Conservation (phyloP, 345 rosid genomes). For the Melaleuca alternifolia region DNA sequence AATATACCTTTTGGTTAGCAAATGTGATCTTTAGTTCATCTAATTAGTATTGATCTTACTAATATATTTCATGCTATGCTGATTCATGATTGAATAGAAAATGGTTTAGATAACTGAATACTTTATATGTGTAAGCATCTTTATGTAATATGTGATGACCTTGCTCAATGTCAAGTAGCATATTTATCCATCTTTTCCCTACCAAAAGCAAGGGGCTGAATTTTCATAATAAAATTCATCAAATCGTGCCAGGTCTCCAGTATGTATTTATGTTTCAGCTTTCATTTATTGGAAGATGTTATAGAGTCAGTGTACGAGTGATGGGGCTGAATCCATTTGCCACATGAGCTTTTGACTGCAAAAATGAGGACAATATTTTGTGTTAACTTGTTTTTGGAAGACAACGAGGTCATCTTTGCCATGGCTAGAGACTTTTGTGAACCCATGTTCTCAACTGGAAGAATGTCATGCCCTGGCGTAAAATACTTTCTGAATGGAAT, state of each 20-base stretch:
- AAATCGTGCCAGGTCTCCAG: neutral
- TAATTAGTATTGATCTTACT: neutral
- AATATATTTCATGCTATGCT: neutral
- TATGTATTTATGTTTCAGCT: neutral
- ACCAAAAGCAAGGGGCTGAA: neutral
- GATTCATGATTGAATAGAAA: neutral
- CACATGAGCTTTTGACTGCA: neutral
- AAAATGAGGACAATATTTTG: neutral
- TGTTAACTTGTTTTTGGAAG: neutral
- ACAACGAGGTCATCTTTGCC: neutral
- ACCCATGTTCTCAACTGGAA: neutral
- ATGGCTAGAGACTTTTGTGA: neutral
- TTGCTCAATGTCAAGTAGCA: neutral
- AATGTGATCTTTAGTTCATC: neutral
- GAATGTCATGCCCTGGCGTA: neutral
- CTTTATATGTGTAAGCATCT: neutral
- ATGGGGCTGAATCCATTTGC: neutral
- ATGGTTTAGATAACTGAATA: neutral
- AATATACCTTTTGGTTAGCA: neutral
- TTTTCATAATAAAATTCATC: neutral
- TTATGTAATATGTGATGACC: neutral
- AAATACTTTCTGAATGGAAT: neutral
- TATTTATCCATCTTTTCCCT: neutral
- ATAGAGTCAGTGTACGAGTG: neutral
- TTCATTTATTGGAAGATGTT: neutral